phyloP scores from a whole-genome alignment of 2,329 filamentous ascomycete species.

The Fusarium sp. region DNA sequence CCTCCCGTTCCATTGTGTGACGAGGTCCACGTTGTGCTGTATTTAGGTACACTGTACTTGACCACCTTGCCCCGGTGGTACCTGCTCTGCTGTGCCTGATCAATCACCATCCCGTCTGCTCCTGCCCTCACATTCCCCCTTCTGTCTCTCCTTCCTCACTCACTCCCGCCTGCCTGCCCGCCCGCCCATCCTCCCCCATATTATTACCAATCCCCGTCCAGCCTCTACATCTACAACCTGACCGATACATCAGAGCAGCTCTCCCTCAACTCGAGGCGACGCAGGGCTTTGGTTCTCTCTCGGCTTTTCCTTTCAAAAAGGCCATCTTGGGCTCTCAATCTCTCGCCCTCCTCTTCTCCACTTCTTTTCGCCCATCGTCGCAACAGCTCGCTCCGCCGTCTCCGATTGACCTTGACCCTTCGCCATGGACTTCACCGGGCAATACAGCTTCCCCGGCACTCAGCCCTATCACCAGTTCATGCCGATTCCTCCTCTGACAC shows the following conservation, averaged over 20 bases:
- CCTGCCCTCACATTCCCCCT: conserved; percentile 14
- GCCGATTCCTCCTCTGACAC: conserved; percentile 68
- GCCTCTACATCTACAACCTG: conserved; percentile 22
- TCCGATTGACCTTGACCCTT: conserved; percentile 7
- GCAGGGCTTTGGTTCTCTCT: conserved; percentile 18
- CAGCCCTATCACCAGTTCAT: conserved; percentile 71
- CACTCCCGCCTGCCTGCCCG: conserved; percentile 9
- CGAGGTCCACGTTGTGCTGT: conserved; percentile 35
- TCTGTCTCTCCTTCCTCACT: conserved; percentile 23
- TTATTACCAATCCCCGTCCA: conserved; percentile 26
- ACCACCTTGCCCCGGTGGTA: conserved; percentile 1
- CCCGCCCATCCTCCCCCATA: conserved; percentile 25
- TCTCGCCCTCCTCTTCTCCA: conserved; percentile 25
- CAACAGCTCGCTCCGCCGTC: conserved; percentile 7
- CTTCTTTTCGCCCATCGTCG: conserved; percentile 19
- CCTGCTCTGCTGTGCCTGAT: conserved; percentile 23
- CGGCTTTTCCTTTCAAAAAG: no score
- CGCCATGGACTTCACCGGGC: conserved; percentile 67
- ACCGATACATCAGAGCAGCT: conserved; percentile 9
- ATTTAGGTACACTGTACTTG: conserved; percentile 18
- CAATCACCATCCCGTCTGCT: conserved; percentile 8
- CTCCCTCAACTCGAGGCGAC: conserved; percentile 3
- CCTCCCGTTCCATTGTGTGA: conserved; percentile 34
- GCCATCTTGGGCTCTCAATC: no score
- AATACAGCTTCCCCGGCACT: conserved; percentile 64